These are phyloP conservation scores for Tolypocladium cylindrosporum DNA, from an alignment of 2,329 filamentous ascomycete genomes.

Conservation along the genomic window DNA sequence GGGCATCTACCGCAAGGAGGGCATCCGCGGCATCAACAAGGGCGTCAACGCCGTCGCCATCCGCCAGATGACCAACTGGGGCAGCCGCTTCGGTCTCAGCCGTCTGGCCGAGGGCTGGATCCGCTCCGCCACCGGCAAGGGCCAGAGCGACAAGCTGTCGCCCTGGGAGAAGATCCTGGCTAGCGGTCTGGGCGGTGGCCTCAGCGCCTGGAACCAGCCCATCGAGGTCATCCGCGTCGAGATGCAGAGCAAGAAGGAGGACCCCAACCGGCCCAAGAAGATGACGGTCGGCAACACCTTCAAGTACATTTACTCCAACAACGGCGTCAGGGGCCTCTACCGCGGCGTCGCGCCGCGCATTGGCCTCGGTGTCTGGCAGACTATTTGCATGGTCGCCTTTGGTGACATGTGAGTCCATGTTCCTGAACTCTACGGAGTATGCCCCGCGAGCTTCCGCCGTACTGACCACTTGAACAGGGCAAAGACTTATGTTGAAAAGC, in stretches of 20 bases:
- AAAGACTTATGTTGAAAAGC: slow-evolving; percentile 56
- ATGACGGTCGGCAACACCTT: slow-evolving; percentile 86
- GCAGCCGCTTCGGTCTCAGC: slow-evolving; percentile 86
- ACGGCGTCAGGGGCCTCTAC: slow-evolving; percentile 88
- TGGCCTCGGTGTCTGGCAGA: slow-evolving; percentile 96
- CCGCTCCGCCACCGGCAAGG: slow-evolving; percentile 67
- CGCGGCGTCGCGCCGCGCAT: slow-evolving; percentile 91
- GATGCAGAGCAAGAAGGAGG: slow-evolving; percentile 98
- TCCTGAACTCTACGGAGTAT: neutral
- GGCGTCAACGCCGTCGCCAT: slow-evolving; percentile 98
- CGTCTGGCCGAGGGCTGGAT: slow-evolving; percentile 87
- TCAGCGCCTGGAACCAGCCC: slow-evolving; percentile 98
- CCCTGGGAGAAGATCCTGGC: slow-evolving; percentile 83
- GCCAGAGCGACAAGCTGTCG: slow-evolving; percentile 65
- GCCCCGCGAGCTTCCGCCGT: slow-evolving; percentile 4
- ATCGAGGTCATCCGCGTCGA: slow-evolving; percentile 99
- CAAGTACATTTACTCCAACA: slow-evolving; percentile 81
- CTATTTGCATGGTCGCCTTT: slow-evolving; percentile 98
- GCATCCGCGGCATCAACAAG: slow-evolving; percentile 92
- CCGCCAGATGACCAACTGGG: slow-evolving; percentile 99
- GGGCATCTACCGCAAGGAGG: slow-evolving; percentile 91
- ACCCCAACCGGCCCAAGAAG: slow-evolving; percentile 97
- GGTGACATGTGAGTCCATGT: slow-evolving; percentile 75
- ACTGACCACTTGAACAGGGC: slow-evolving; percentile 36
- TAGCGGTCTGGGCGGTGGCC: slow-evolving; percentile 78